phyloP scores from a whole-genome alignment of 192 early-diverging fungal genomes.

The Helicostylum pulchrum region DNA sequence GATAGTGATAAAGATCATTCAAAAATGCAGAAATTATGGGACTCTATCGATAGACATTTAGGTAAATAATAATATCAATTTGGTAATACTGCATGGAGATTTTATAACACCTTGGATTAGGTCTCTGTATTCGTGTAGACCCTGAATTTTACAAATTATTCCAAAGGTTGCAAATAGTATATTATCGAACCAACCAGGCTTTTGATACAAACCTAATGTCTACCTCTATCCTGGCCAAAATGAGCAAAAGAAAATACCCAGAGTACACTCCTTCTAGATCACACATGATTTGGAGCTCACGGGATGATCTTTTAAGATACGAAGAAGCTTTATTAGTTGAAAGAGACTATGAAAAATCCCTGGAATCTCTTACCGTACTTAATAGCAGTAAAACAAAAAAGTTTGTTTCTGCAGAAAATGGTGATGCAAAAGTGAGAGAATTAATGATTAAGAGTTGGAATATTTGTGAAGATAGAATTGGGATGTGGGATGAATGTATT shows the following conservation, averaged over 20 bases:
- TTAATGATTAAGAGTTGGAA: constrained; percentile 10
- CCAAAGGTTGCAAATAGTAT: constrained; percentile 43
- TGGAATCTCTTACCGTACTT: constrained; percentile 28
- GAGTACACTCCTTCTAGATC: constrained; percentile 38
- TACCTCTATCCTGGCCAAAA: constrained; percentile 41
- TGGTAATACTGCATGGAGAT: too few relatives aligned
- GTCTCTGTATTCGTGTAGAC: constrained; percentile 35
- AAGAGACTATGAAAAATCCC: constrained; percentile 25
- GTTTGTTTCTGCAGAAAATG: not conserved
- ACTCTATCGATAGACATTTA: constrained; percentile 7
- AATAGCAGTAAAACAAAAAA: not conserved
- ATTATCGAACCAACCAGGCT: constrained; percentile 32
- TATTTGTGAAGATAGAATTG: constrained; percentile 29
- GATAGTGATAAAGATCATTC: not conserved
- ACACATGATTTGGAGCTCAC: constrained; percentile 26
- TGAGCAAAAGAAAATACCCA: constrained; percentile 39
- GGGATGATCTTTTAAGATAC: constrained; percentile 39
- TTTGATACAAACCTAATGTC: constrained; percentile 26
- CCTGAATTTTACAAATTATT: constrained; percentile 27
- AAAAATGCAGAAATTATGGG: not conserved
- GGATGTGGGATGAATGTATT: constrained; percentile 20
- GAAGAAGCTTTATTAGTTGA: constrained; percentile 40
- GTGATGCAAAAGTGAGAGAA: not conserved
- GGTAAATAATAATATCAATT: constrained; percentile 24
- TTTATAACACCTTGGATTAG: too few relatives aligned